phyloP scores from a whole-genome alignment of 345 rosid genomes.

The Turnera subulata region DNA sequence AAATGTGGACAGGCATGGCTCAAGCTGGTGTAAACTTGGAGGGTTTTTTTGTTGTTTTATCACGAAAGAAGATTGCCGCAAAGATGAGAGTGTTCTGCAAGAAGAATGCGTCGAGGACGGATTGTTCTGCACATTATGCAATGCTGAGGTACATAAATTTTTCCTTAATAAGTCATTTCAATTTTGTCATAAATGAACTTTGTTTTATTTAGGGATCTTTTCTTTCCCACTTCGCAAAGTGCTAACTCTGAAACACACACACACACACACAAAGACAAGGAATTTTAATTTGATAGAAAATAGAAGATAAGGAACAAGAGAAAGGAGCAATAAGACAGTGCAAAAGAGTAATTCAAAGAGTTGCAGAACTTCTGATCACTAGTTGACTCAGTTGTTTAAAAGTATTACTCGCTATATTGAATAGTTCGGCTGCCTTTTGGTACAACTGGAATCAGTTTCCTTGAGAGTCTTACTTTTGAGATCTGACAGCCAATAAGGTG shows the following conservation, averaged over 20 bases:
- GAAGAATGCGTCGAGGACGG: constrained; percentile 63
- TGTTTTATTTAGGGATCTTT: neutral
- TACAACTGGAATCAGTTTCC: neutral
- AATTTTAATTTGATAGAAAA: neutral
- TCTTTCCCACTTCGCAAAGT: neutral
- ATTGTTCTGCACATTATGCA: constrained; percentile 84
- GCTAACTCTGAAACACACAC: neutral
- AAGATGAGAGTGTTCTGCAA: constrained; percentile 42
- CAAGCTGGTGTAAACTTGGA: constrained; percentile 46
- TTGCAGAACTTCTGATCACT: neutral
- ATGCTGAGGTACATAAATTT: constrained; percentile 57
- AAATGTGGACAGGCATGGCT: constrained; percentile 32
- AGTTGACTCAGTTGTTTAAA: neutral
- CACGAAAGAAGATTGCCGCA: constrained; percentile 65
- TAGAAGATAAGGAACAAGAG: neutral
- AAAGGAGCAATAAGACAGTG: neutral
- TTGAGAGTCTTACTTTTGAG: too few relatives aligned
- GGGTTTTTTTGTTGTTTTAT: constrained; percentile 61
- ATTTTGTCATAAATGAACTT: neutral
- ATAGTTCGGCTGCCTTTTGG: neutral
- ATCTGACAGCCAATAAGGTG: neutral
- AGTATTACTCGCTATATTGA: neutral
- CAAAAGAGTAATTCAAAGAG: neutral
- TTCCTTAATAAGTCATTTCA: neutral
- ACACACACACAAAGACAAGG: neutral